phyloP scores from a whole-genome alignment of 148 eudicot genomes.

The Hydrangea macrophylla region DNA sequence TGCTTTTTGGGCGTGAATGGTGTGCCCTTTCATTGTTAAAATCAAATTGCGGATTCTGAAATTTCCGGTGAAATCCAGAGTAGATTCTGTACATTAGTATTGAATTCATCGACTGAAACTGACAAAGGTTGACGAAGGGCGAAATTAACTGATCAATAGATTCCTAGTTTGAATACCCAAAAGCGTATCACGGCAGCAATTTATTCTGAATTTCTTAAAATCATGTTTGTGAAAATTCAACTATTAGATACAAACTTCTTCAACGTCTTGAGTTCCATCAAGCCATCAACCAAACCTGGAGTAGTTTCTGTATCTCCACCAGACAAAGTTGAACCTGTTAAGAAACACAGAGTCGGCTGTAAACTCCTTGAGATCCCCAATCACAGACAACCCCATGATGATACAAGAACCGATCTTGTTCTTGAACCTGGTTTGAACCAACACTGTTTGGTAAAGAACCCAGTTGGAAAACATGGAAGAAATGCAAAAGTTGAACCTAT shows the following conservation, averaged over 20 bases:
- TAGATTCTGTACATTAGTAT: too few relatives aligned
- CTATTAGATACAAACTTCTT: constrained; percentile 44
- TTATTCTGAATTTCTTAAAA: too few relatives aligned
- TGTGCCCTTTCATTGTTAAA: too few relatives aligned
- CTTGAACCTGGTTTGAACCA: constrained; percentile 24
- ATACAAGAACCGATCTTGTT: constrained; percentile 16
- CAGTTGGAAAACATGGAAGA: constrained; percentile 8
- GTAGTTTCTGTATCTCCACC: constrained; percentile 31
- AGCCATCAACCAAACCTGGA: constrained; percentile 25
- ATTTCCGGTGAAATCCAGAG: too few relatives aligned
- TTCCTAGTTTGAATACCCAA: too few relatives aligned
- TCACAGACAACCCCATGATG: constrained; percentile 21
- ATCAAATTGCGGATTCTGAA: too few relatives aligned
- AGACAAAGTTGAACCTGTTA: constrained; percentile 30
- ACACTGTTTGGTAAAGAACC: constrained; percentile 19
- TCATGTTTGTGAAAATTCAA: constrained; percentile 54
- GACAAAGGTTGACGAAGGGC: too few relatives aligned
- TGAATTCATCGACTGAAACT: too few relatives aligned
- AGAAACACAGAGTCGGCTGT: constrained; percentile 21
- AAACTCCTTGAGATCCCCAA: constrained; percentile 22
- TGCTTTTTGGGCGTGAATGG: too few relatives aligned
- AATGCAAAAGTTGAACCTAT: constrained; percentile 26
- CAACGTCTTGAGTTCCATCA: constrained; percentile 28
- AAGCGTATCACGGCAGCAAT: too few relatives aligned
- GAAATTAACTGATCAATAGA: too few relatives aligned